Percentiles rank a stretch among this genome's conserved stretches.
Conservation (phyloP, 1,139 yeast species). For the Candida neerlandica region DNA sequence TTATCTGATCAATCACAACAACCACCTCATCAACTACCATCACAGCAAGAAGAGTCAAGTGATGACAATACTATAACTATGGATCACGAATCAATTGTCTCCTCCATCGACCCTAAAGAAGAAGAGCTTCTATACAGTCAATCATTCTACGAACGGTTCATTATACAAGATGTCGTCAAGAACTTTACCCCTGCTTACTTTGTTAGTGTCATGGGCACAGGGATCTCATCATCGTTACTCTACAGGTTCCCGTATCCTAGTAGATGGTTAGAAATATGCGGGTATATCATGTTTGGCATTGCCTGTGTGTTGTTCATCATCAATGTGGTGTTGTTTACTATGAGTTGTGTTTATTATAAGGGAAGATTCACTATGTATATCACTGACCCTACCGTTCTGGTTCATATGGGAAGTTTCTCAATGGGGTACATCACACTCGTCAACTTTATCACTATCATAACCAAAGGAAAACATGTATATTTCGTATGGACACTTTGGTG, state of each 20-base stretch:
- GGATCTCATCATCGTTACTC: conserved; percentile 64
- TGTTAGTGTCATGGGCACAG: conserved; percentile 83
- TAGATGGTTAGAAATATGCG: conserved; percentile 59
- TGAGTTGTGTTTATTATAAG: conserved; percentile 40
- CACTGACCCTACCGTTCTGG: conserved; percentile 49
- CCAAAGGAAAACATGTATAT: conserved; percentile 23
- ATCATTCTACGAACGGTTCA: conserved; percentile 12
- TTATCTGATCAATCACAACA: background rate
- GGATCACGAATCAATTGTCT: conserved; percentile 14
- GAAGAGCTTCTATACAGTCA: background rate
- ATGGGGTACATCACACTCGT: conserved; percentile 76
- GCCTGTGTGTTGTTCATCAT: conserved; percentile 53
- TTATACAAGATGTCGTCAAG: conserved; percentile 22
- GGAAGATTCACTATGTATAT: conserved; percentile 36
- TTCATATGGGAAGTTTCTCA: conserved; percentile 74
- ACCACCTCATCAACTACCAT: too few species aligned
- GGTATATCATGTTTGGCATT: conserved; percentile 57
- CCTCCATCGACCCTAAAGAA: conserved; percentile 8
- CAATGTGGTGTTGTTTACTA: conserved; percentile 15
- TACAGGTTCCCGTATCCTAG: conserved; percentile 67
- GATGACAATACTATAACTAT: conserved; percentile 6
- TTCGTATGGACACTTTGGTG: conserved; percentile 22
- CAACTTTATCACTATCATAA: conserved; percentile 49
- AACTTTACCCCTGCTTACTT: conserved; percentile 63
- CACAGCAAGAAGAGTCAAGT: background rate